Conservation (phyloP, 805 yeast genomes). For the Komagataella mondaviorum region DNA sequence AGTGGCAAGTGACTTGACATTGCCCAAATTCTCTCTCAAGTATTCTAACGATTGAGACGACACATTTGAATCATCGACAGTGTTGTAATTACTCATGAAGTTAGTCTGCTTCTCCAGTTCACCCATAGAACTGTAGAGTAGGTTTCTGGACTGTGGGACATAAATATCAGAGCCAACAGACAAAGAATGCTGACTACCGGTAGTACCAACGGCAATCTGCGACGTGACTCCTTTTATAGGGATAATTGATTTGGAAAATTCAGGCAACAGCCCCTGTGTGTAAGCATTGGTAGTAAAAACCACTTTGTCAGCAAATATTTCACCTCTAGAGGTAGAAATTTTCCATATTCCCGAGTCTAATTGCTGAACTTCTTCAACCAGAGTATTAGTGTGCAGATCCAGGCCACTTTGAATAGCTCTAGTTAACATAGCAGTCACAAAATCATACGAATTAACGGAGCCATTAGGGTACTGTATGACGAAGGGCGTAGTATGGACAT, state of each 20-base stretch:
- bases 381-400: slow-evolving; percentile 27
- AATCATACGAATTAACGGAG: slow-evolving; percentile 29
- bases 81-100: slow-evolving; percentile 8
- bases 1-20: neutral
- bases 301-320: slow-evolving; percentile 16
- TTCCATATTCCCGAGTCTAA: slow-evolving; percentile 15
- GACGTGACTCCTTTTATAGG: slow-evolving; percentile 17
- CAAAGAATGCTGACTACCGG: neutral
- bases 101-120: slow-evolving; percentile 1
- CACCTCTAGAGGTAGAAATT: slow-evolving; percentile 19
- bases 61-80: slow-evolving; percentile 5
- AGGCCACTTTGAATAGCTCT: slow-evolving; percentile 19
- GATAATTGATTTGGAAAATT: slow-evolving; percentile 12
- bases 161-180: slow-evolving; percentile 2
- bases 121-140: slow-evolving; percentile 1
- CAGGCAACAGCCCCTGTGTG: slow-evolving; percentile 9
- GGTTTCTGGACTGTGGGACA: neutral
- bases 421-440: slow-evolving; percentile 20
- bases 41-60: slow-evolving; percentile 3
- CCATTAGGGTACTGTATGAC: slow-evolving; percentile 26
- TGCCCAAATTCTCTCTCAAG: slow-evolving; percentile 3
- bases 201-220: slow-evolving; percentile 13
- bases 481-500: slow-evolving; percentile 15
- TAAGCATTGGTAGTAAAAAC: slow-evolving; percentile 21
- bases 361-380: slow-evolving; percentile 15